These are phyloP conservation scores for Candida broadrunensis DNA, from an alignment of 805 yeast genomes.

Conservation along the genomic window DNA sequence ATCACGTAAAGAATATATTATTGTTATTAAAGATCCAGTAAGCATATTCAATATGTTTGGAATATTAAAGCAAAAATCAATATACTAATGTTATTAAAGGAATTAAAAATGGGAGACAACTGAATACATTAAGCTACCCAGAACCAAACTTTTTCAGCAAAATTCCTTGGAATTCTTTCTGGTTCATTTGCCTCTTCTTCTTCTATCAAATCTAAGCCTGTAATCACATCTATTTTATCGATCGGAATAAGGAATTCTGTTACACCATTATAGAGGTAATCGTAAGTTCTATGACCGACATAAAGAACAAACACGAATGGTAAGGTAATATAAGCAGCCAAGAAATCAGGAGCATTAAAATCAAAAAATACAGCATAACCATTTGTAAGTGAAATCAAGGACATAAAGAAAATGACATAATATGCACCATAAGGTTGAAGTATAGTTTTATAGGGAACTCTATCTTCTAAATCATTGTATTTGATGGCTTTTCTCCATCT, in stretches of 20 bases:
- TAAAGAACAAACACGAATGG: conserved; percentile 54
- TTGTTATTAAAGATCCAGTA: too few relatives aligned
- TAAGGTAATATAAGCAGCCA: conserved; percentile 71
- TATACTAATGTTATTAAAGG: too few relatives aligned
- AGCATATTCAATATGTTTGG: too few relatives aligned
- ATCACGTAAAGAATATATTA: too few relatives aligned
- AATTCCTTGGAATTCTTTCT: conserved; percentile 38
- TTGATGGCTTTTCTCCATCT: conserved; percentile 65
- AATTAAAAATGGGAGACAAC: too few relatives aligned
- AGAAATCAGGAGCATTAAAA: conserved; percentile 54
- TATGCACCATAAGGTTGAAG: conserved; percentile 60
- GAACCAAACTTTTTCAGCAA: conserved; percentile 44
- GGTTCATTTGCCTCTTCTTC: conserved; percentile 42
- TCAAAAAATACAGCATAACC: conserved; percentile 68
- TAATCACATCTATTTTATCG: conserved; percentile 57
- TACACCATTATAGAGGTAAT: conserved; percentile 23
- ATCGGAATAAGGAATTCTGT: conserved; percentile 45
- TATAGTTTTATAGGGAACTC: conserved; percentile 56
- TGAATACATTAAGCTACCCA: conserved; percentile 50
- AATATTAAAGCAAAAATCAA: too few relatives aligned
- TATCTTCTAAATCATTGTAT: conserved; percentile 49
- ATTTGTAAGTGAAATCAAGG: conserved; percentile 61
- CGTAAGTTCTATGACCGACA: conserved; percentile 54
- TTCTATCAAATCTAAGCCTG: conserved; percentile 62
- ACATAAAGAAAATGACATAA: conserved; percentile 47